phyloP scores from a whole-genome alignment of 139 green algal genomes.

The Chlorella sorokiniana region DNA sequence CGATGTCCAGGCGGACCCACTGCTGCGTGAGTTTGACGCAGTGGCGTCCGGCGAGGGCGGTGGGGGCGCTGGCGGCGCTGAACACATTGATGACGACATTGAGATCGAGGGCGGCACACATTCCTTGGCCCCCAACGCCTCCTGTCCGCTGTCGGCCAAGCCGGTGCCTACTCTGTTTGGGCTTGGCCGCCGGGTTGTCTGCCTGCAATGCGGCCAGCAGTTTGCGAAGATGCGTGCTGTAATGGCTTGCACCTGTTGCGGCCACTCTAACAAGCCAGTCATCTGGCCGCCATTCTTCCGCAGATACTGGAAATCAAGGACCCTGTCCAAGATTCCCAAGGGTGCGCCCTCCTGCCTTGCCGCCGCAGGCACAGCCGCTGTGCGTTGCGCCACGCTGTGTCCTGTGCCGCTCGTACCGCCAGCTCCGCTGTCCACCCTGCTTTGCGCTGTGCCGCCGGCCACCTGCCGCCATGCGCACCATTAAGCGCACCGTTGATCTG shows the following conservation, averaged over 20 bases:
- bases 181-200: neutral
- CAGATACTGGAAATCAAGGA: conserved; percentile 4
- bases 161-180: neutral
- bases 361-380: neutral
- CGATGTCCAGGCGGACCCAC: neutral
- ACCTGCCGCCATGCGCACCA: too few relatives aligned
- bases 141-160: conserved; percentile 33
- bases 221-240: neutral
- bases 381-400: neutral
- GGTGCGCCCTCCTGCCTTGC: neutral
- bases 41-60: neutral
- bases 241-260: neutral
- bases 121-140: conserved; percentile 26
- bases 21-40: neutral
- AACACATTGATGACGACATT: conserved; percentile 42
- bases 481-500: too few relatives aligned
- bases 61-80: neutral
- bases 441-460: too few relatives aligned
- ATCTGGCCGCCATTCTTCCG: neutral
- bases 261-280: neutral
- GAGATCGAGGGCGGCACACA: conserved; percentile 22
- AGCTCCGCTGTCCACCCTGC: too few relatives aligned
- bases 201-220: neutral
- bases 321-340: conserved; percentile 5
- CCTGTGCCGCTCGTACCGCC: too few relatives aligned